Evolutionary conservation across 192 early-diverging fungal genomes (phyloP), one percentile per base, ranked within the genome.

Genomic region (Entomortierella chlamydospora): DNA sequence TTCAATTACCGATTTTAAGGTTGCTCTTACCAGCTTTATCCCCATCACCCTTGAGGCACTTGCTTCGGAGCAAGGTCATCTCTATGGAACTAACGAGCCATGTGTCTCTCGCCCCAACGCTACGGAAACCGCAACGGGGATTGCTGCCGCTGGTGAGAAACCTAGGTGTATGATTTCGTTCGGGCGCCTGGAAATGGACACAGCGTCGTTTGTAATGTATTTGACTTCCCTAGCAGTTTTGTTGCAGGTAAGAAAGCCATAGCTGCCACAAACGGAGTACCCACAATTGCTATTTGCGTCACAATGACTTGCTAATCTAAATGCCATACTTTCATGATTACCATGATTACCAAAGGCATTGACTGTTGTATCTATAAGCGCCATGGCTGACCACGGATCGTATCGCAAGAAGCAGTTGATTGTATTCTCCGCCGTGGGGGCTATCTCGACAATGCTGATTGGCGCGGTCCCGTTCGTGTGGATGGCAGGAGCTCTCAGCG

Each of bases 391-490:
- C 54, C 54, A 80, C 67, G 81, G 81, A 12, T 63, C 73, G 17
- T 69, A 81, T 20, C 76, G 85, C 31, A 87, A 87, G 69, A 72
- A 68, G 13, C 68, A 85, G 26, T 65, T 87, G 28, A 53, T 86
- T 15, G 20, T 68, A 15, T 83, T 87, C 52, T 79, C 84, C 1
- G 52, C 81, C 5, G 17, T 76, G 9, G 87, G 87, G 4, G 63
- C 76, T 11, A 55, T 80, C 2, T 71, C 84, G 7, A 82, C 82
- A n/a, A 85, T 81, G 68, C 66, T 87, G n/a, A 81, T 88, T n/a
- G 74, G 65, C 28, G 52, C 81, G 4, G 50, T 73, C 28, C 57
- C 68, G 9, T 58, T 64, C 18, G 64, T 73, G 2, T 68, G 74
- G 52, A 57, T 85, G 37, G 83, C 80, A 12, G 82, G 80, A 4